Evolutionary conservation across 495 filamentous ascomycete genomes (phyloP).

Genomic region (Aspergillus olivimuriae): DNA sequence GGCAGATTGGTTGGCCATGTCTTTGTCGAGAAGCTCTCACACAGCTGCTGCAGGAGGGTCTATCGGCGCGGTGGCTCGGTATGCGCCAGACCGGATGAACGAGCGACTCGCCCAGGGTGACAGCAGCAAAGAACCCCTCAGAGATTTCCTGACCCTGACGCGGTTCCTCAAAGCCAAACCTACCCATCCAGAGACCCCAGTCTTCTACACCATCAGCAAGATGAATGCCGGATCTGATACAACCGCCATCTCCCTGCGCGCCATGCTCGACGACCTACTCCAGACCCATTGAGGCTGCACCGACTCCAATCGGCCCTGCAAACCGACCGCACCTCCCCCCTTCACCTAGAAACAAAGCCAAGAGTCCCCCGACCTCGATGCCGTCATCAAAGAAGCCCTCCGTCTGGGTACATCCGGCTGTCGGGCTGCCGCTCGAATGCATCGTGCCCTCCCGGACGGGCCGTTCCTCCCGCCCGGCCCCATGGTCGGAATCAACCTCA

Average conservation of each 20-base stretch:
- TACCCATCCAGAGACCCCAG: constrained; percentile 25
- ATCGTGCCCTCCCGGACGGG: constrained; percentile 42
- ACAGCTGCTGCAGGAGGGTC: constrained; percentile 10
- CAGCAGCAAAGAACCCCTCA: not conserved
- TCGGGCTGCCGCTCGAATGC: constrained; percentile 48
- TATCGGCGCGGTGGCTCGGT: constrained; percentile 17
- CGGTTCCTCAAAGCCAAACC: constrained; percentile 28
- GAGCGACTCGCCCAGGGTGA: constrained; percentile 12
- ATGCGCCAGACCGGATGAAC: constrained; percentile 48
- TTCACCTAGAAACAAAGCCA: constrained; percentile 35
- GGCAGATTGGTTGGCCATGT: constrained; percentile 46
- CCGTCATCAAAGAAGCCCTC: constrained; percentile 61
- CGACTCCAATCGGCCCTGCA: constrained; percentile 50
- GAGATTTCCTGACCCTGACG: constrained; percentile 23
- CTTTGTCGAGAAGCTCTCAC: constrained; percentile 44
- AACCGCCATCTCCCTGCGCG: constrained; percentile 56
- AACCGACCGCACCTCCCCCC: constrained; percentile 11
- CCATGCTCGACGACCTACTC: constrained; percentile 61
- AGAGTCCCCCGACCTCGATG: constrained; percentile 54
- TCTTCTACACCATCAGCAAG: constrained; percentile 35
- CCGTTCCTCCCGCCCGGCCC: constrained; percentile 53
- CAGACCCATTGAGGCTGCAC: constrained; percentile 40
- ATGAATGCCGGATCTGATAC: constrained; percentile 53
- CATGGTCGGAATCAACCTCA: constrained; percentile 38
- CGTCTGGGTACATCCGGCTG: constrained; percentile 59